Evolutionary conservation across 2,329 filamentous ascomycete species (phyloP).

Genomic region (Pseudogymnoascus sp.): DNA sequence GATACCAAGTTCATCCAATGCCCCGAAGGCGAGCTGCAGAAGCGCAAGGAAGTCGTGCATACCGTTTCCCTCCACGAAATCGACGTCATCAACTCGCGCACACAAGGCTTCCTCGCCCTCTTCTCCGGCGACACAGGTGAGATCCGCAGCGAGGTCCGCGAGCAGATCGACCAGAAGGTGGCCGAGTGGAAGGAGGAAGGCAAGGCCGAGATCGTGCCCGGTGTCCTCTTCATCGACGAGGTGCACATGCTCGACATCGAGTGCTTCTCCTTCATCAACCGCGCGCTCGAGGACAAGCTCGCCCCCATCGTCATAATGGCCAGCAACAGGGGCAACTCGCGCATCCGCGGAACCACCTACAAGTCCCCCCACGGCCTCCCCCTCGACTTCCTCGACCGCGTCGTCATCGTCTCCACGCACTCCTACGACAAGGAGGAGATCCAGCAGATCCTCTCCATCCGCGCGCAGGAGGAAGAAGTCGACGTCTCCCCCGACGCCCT

Average conservation of each 20-base stretch:
- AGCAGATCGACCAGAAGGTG: constrained; percentile 99
- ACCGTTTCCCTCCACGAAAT: constrained; percentile 97
- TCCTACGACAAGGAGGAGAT: constrained; percentile 77
- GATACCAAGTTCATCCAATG: constrained; percentile 98
- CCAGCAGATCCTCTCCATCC: constrained; percentile 82
- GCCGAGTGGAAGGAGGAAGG: constrained; percentile 99
- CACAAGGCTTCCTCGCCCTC: constrained; percentile 94
- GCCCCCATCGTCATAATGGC: constrained; percentile 99
- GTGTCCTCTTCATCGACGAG: constrained; percentile 96
- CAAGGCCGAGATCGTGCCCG: constrained; percentile 95
- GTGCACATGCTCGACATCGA: constrained; percentile 99
- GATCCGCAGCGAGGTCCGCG: constrained; percentile 91
- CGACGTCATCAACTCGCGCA: constrained; percentile 97
- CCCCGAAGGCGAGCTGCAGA: constrained; percentile 93
- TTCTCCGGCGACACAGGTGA: constrained; percentile 98
- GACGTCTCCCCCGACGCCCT: constrained; percentile 85
- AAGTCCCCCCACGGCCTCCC: constrained; percentile 88
- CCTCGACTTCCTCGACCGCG: constrained; percentile 89
- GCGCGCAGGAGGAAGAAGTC: constrained; percentile 92
- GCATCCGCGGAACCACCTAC: constrained; percentile 90
- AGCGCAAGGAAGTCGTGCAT: constrained; percentile 93
- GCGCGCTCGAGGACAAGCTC: constrained; percentile 87
- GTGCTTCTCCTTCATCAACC: constrained; percentile 98
- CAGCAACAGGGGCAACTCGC: constrained; percentile 85
- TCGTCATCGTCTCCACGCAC: constrained; percentile 93